Base-by-base conservation (phyloP, 169 alveolate species). In the Ichthyophthirius multifiliis region DNA sequence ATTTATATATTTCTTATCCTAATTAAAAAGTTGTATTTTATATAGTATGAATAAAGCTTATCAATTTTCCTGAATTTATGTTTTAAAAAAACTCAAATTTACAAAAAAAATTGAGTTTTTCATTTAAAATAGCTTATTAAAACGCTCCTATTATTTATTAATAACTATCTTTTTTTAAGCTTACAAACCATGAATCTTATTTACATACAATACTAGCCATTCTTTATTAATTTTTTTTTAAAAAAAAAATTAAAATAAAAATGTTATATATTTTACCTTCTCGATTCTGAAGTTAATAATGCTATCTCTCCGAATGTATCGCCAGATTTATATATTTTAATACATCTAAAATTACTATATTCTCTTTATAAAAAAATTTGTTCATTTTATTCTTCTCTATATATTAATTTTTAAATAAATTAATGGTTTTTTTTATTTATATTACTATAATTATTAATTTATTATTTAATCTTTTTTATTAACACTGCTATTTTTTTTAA, bases 281-380 rank as follows among this genome's bases (percentile, higher is more conserved):
- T 55, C 23, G 23, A 27, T 55, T 55, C 71, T 10, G 71, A 18
- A 6, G 71, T 55, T n/a, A 55, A 23, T 9, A 55, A 55, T 12
- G 71, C 71, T 27, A 55, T 55, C 31, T 55, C 71, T 27, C 71
- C 71, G 31, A 55, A 55, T 4, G 71, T 39, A n/a, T 55, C 71
- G 23, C 71, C 71, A 10, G 71, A 39, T 18, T 55, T 55, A 55
- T 55, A 55, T 10, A 55, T 55, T 27, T 55, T 55, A 23, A 55
- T 39, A 27, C 71, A 55, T 55, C 31, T 4, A 27, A 10, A 55
- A 27, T 23, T 55, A 10, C 43, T 34, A 18, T 18, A 55, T n/a
- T 23, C 12, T 27, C 31, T 39, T 4, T 27, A 55, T 55, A 55
- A 27, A 55, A 20, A 55, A 15, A 27, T 39, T 27, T 55, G 43